Percentiles rank a stretch among this genome's conserved stretches.
Evolutionary conservation across 768 basidiomycete genomes (phyloP).

Genomic region (Kwoniella sp.): DNA sequence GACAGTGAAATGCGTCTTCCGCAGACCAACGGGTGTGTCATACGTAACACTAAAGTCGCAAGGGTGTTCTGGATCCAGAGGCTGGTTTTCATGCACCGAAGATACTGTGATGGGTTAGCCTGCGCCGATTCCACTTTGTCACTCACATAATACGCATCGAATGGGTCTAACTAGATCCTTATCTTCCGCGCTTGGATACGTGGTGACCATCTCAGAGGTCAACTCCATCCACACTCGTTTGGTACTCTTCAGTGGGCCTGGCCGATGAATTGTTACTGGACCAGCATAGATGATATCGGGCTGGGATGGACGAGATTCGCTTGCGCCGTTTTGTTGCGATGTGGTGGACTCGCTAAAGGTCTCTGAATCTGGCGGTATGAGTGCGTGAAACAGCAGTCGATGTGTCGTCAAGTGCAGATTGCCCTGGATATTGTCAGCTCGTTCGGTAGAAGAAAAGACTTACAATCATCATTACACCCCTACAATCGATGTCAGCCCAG

Average conservation of each 20-base stretch:
- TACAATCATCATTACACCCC: conserved; percentile 43
- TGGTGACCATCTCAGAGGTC: conserved; percentile 65
- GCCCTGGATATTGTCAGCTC: conserved; percentile 56
- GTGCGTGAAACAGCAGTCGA: conserved; percentile 68
- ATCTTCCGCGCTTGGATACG: conserved; percentile 63
- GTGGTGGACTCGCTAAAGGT: background rate
- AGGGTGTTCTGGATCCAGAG: conserved; percentile 60
- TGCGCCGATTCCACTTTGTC: no score
- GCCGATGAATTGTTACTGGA: conserved; percentile 59
- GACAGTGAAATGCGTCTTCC: conserved; percentile 59
- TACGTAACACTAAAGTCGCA: conserved; percentile 58
- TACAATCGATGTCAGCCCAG: conserved; percentile 15
- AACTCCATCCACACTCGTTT: conserved; percentile 67
- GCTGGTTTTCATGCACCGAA: conserved; percentile 59
- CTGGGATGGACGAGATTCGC: conserved; percentile 37
- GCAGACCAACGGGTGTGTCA: conserved; percentile 44
- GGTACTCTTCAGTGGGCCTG: conserved; percentile 46
- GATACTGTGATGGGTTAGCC: conserved; percentile 57
- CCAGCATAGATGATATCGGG: conserved; percentile 60
- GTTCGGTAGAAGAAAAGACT: conserved; percentile 12
- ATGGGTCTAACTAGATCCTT: conserved; percentile 64
- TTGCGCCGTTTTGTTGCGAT: background rate
- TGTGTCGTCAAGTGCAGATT: conserved; percentile 69
- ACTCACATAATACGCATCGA: conserved; percentile 62
- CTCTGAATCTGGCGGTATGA: conserved; percentile 59